Percentiles rank a stretch among this genome's conserved stretches.
phyloP scores from a whole-genome alignment of 805 yeast species.

The Danielia oregonensis region DNA sequence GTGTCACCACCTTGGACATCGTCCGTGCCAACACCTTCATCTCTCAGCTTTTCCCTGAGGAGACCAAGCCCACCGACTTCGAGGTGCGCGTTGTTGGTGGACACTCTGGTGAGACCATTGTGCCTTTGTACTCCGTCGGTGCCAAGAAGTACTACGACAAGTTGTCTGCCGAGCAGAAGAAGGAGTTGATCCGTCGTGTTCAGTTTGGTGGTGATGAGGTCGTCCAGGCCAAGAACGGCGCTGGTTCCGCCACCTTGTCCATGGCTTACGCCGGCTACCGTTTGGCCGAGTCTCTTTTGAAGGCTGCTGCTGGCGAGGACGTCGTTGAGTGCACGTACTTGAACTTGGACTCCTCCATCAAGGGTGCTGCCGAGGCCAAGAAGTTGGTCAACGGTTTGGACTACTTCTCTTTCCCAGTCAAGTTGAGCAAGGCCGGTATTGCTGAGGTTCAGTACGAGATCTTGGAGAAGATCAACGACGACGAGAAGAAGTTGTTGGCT shows the following conservation, averaged over 20 bases:
- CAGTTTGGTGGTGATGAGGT: conserved; percentile 90
- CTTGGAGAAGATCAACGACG: conserved; percentile 44
- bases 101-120: conserved; percentile 92
- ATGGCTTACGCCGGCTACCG: conserved; percentile 94
- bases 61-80: conserved; percentile 47
- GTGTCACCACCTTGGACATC: conserved; percentile 85
- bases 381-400: conserved; percentile 41
- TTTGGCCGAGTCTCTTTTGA: conserved; percentile 56
- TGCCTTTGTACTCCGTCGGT: conserved; percentile 67
- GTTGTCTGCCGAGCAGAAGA: conserved; percentile 30
- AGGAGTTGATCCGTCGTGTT: conserved; percentile 40
- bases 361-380: conserved; percentile 51
- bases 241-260: conserved; percentile 91
- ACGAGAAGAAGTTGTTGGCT: conserved; percentile 53
- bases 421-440: conserved; percentile 52
- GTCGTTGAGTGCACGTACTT: conserved; percentile 50
- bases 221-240: conserved; percentile 90
- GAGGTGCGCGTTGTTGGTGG: conserved; percentile 85
- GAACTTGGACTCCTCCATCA: conserved; percentile 45
- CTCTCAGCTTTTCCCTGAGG: conserved; percentile 48
- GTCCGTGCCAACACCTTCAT: conserved; percentile 85
- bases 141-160: conserved; percentile 32
- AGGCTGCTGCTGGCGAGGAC: conserved; percentile 22
- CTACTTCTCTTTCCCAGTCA: conserved; percentile 64
- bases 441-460: conserved; percentile 51